Conservation (phyloP, 331 rosid genomes). For the Malus hybrid region DNA sequence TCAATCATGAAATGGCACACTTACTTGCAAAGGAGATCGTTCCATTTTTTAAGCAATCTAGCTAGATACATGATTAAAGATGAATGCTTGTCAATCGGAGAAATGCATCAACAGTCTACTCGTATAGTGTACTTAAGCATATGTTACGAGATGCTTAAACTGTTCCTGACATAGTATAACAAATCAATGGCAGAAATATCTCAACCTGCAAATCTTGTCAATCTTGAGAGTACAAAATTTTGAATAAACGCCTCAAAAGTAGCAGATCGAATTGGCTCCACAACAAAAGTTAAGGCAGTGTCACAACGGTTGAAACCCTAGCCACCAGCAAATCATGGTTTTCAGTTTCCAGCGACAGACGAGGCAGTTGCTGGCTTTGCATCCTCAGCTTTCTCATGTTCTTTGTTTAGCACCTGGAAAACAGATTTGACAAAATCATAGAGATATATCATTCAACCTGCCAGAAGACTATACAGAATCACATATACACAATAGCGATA, state of each 20-base stretch:
- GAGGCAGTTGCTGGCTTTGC: constrained; percentile 27
- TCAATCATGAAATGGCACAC: no score
- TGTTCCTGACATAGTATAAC: background rate
- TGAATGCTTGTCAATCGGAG: background rate
- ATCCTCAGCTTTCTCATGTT: constrained; percentile 54
- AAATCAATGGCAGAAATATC: background rate
- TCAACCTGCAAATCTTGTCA: background rate
- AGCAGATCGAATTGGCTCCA: background rate
- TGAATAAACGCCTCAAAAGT: constrained; percentile 6
- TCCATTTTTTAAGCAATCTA: no score
- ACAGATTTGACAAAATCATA: background rate
- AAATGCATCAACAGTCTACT: no score
- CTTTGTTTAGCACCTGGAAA: constrained; percentile 51
- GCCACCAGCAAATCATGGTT: background rate
- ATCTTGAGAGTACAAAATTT: constrained; percentile 1
- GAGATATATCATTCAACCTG: background rate
- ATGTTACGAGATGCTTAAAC: no score
- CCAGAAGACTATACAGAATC: background rate
- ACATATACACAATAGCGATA: no score
- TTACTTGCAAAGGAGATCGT: no score
- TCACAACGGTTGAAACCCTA: background rate
- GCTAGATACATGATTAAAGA: background rate
- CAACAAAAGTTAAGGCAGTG: background rate
- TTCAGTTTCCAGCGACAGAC: constrained; percentile 18
- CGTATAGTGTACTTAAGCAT: no score